Evolutionary conservation across 2,329 filamentous ascomycete genomes (phyloP).

Genomic region (Atkinsonella texensis): DNA sequence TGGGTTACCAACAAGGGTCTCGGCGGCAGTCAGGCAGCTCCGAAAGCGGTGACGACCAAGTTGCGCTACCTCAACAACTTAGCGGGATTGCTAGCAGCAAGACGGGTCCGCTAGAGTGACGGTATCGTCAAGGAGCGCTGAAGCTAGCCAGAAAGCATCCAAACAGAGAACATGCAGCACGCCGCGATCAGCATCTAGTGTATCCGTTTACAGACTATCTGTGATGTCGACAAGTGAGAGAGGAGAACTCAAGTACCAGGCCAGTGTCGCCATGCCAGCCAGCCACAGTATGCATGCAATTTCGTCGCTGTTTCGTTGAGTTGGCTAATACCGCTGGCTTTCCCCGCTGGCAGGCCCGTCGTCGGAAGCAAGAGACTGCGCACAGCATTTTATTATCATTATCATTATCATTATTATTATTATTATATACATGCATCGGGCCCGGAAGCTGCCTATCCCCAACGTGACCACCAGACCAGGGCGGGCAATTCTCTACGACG

Average conservation of each 20-base stretch:
- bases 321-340: too few relatives aligned
- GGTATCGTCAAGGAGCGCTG: not conserved
- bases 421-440: not conserved
- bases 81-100: not conserved
- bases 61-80: not conserved
- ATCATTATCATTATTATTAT: not conserved
- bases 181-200: not conserved
- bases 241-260: too few relatives aligned
- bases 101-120: not conserved
- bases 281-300: too few relatives aligned
- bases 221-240: too few relatives aligned
- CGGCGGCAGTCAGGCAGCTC: slow-evolving; percentile 1
- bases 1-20: not conserved
- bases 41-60: slow-evolving; percentile 5
- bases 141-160: not conserved
- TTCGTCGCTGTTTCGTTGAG: too few relatives aligned
- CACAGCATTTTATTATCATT: too few relatives aligned
- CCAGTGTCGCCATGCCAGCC: too few relatives aligned
- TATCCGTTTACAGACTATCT: too few relatives aligned
- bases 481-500: not conserved
- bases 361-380: too few relatives aligned
- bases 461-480: not conserved
- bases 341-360: too few relatives aligned
- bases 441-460: not conserved
- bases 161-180: not conserved